Percentiles rank a stretch among this genome's conserved stretches.
These are phyloP conservation scores for Penicillium pancosmium DNA, from an alignment of 495 filamentous ascomycete genomes.

Conservation along the genomic window DNA sequence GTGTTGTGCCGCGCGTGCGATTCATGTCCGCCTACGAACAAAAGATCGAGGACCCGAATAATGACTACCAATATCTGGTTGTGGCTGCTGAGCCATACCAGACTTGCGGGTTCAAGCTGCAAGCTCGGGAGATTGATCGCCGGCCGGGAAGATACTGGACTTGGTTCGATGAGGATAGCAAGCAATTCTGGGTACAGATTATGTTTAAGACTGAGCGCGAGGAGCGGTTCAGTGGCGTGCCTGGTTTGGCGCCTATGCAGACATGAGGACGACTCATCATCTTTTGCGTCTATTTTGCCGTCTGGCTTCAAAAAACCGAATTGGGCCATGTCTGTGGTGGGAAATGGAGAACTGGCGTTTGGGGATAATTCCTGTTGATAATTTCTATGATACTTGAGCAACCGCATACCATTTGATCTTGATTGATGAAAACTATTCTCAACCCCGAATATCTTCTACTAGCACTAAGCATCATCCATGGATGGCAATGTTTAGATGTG, in stretches of 20 bases:
- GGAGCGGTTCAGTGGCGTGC: slow-evolving; percentile 92
- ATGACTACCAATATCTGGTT: slow-evolving; percentile 90
- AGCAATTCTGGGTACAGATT: slow-evolving; percentile 98
- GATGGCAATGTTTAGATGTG: too few species aligned
- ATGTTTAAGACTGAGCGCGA: slow-evolving; percentile 99
- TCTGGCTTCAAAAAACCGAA: background rate
- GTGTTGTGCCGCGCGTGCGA: slow-evolving; percentile 76
- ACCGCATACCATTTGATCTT: background rate
- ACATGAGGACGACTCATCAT: slow-evolving; percentile 13
- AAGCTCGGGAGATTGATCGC: slow-evolving; percentile 91
- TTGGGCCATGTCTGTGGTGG: slow-evolving; percentile 15
- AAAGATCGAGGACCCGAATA: slow-evolving; percentile 92
- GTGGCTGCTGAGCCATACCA: slow-evolving; percentile 98
- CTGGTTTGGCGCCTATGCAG: slow-evolving; percentile 73
- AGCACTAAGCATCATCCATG: background rate
- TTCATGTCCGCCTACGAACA: slow-evolving; percentile 99
- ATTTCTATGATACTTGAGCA: slow-evolving; percentile 19
- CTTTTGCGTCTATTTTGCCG: background rate
- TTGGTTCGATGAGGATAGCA: slow-evolving; percentile 94
- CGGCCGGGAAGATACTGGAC: slow-evolving; percentile 85
- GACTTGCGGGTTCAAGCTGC: slow-evolving; percentile 94
- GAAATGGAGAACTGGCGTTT: slow-evolving; percentile 26
- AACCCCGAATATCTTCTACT: background rate
- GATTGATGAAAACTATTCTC: background rate
- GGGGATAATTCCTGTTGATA: slow-evolving; percentile 18